Conservation (phyloP, 2,329 filamentous ascomycete genomes). For the Camillea tinctor region DNA sequence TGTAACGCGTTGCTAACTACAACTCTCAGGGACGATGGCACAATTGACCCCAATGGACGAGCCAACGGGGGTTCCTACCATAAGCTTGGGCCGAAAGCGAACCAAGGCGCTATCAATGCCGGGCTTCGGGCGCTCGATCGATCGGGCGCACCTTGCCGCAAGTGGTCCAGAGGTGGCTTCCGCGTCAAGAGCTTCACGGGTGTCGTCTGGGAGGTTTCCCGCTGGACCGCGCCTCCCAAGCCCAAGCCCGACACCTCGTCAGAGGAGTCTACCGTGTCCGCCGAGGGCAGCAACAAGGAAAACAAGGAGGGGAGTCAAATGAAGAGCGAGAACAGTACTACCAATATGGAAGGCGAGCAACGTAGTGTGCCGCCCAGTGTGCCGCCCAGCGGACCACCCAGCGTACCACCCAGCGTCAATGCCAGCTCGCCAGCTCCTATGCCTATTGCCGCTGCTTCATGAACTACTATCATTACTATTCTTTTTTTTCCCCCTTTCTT, state of each 20-base stretch:
- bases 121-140: conserved; percentile 91
- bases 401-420: conserved; percentile 45
- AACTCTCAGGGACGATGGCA: conserved; percentile 57
- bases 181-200: conserved; percentile 77
- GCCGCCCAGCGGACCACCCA: conserved; percentile 40
- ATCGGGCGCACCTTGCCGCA: conserved; percentile 86
- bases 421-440: conserved; percentile 52
- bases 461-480: conserved; percentile 1
- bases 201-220: conserved; percentile 24
- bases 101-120: conserved; percentile 96
- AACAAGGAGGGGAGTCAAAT: conserved; percentile 57
- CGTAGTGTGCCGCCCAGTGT: conserved; percentile 38
- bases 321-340: conserved; percentile 45
- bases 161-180: conserved; percentile 83
- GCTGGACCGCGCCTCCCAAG: conserved; percentile 60
- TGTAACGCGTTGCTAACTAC: conserved; percentile 30
- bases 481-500: too few species aligned
- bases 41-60: conserved; percentile 55
- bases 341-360: conserved; percentile 50
- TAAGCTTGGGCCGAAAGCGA: conserved; percentile 94
- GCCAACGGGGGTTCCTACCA: conserved; percentile 55
- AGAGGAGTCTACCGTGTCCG: conserved; percentile 46
- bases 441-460: conserved; percentile 46
- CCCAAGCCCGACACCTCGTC: conserved; percentile 45
- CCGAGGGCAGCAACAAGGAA: conserved; percentile 59